Percentiles rank a stretch among this genome's conserved stretches.
Evolutionary conservation across 1,284 basidiomycete genomes (phyloP).

Genomic region (Porogramme epimiltina): DNA sequence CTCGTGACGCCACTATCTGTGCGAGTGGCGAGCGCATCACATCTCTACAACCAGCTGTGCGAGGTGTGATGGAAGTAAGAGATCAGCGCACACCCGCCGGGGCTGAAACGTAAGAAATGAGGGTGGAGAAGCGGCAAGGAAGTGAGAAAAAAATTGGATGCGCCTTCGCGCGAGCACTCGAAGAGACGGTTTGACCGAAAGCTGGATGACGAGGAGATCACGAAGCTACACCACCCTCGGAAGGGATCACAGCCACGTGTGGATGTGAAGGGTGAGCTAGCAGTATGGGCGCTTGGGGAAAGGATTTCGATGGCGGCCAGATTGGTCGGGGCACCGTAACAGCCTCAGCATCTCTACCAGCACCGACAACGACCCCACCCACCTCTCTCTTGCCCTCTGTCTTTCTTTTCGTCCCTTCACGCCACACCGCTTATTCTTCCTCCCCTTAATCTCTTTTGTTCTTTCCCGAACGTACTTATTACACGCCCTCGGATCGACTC

Average conservation of each 20-base stretch:
- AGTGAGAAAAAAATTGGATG: not conserved
- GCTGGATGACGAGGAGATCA: not conserved
- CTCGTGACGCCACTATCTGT: no score
- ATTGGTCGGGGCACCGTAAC: conserved; percentile 4
- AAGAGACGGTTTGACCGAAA: no score
- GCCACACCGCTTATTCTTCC: not conserved
- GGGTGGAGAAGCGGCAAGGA: no score
- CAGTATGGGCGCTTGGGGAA: conserved; percentile 2
- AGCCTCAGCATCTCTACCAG: not conserved
- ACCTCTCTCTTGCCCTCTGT: not conserved
- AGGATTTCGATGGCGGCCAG: conserved; percentile 9
- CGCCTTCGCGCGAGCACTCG: no score
- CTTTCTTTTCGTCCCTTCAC: not conserved
- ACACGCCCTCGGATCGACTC: not conserved
- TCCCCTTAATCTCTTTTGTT: not conserved
- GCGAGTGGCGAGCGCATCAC: no score
- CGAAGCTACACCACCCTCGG: not conserved
- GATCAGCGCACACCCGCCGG: no score
- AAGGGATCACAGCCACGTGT: conserved; percentile 14
- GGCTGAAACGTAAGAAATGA: no score
- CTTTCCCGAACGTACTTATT: not conserved
- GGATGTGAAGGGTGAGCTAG: conserved; percentile 2
- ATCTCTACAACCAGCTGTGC: no score
- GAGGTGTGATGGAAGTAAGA: no score
- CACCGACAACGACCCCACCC: not conserved